Evolutionary conservation across 2,329 filamentous ascomycete genomes (phyloP).

Genomic region (Apiospora marii): DNA sequence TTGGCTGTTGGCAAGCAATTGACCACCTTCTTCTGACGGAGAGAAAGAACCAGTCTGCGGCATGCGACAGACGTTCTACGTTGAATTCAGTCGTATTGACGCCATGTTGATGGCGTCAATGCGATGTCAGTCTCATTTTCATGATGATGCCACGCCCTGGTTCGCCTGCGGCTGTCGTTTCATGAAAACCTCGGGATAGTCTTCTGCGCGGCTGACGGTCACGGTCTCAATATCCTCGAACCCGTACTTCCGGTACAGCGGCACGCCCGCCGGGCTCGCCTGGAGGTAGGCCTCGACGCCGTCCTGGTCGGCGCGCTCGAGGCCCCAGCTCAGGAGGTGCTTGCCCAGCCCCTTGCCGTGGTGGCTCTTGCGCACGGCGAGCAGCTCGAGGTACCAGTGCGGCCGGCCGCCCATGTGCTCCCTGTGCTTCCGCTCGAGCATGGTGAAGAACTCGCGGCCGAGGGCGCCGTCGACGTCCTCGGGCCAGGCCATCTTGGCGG

Average conservation of each 20-base stretch:
- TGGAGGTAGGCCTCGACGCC: slow-evolving; percentile 58
- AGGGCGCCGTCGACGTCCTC: slow-evolving; percentile 5
- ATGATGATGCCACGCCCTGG: neutral
- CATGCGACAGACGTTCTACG: neutral
- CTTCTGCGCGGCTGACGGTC: neutral
- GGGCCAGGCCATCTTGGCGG: neutral
- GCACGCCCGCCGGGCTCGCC: slow-evolving; percentile 55
- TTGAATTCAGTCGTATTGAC: neutral
- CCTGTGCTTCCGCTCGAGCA: slow-evolving; percentile 45
- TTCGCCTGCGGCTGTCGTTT: neutral
- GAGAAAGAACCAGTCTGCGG: neutral
- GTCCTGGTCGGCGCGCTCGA: slow-evolving; percentile 52
- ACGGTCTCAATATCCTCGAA: slow-evolving; percentile 42
- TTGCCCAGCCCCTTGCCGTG: slow-evolving; percentile 56
- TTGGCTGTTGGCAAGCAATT: neutral
- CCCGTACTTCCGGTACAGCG: slow-evolving; percentile 57
- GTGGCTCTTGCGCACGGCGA: slow-evolving; percentile 51
- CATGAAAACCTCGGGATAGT: slow-evolving; percentile 18
- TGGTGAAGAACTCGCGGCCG: slow-evolving; percentile 47
- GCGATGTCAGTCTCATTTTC: neutral
- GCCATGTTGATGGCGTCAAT: neutral
- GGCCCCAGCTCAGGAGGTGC: slow-evolving; percentile 56
- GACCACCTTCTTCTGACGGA: neutral
- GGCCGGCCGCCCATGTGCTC: slow-evolving; percentile 48
- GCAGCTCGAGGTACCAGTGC: slow-evolving; percentile 59